phyloP scores from a whole-genome alignment of 169 alveolate genomes.

The Eimeria tenella region DNA sequence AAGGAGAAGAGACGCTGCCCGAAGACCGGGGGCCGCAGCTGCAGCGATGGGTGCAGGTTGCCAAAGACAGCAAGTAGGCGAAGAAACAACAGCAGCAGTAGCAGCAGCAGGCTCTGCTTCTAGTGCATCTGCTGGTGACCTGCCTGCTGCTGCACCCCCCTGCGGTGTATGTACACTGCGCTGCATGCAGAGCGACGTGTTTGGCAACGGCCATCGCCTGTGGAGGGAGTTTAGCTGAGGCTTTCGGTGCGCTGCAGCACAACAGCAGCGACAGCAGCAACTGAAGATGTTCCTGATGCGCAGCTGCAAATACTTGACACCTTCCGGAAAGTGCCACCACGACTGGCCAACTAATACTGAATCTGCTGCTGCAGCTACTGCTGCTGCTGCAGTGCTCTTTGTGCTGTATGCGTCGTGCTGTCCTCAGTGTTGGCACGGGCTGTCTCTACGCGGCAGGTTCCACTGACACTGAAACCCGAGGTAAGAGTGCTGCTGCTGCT shows the following conservation, averaged over 20 bases:
- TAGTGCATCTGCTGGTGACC: not conserved
- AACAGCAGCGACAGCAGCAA: not conserved
- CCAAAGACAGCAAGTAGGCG: conserved; percentile 54
- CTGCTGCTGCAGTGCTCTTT: not conserved
- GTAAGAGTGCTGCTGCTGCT: conserved; percentile 13
- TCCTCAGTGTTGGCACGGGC: conserved; percentile 5
- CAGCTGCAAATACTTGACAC: not conserved
- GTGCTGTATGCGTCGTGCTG: not conserved
- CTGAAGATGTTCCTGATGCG: not conserved
- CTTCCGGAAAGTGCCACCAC: not conserved
- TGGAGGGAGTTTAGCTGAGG: not conserved
- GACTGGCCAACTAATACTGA: too few species aligned
- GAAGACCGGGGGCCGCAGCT: conserved; percentile 40
- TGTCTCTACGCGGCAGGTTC: conserved; percentile 41
- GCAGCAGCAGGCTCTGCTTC: not conserved
- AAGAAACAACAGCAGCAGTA: not conserved
- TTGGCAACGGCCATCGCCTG: conserved; percentile 23
- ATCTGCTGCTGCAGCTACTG: not conserved
- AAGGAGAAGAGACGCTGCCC: conserved; percentile 20
- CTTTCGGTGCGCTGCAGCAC: not conserved
- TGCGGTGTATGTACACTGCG: conserved; percentile 4
- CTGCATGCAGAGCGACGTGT: conserved; percentile 11
- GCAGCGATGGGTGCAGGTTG: conserved; percentile 45
- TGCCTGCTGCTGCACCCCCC: not conserved
- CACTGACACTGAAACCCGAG: conserved; percentile 4